A percentile compares a stretch with the other conserved stretches of the same genome.
Evolutionary conservation across 352 stramenopile genomes (phyloP).

Genomic region (Phytophthora pini): DNA sequence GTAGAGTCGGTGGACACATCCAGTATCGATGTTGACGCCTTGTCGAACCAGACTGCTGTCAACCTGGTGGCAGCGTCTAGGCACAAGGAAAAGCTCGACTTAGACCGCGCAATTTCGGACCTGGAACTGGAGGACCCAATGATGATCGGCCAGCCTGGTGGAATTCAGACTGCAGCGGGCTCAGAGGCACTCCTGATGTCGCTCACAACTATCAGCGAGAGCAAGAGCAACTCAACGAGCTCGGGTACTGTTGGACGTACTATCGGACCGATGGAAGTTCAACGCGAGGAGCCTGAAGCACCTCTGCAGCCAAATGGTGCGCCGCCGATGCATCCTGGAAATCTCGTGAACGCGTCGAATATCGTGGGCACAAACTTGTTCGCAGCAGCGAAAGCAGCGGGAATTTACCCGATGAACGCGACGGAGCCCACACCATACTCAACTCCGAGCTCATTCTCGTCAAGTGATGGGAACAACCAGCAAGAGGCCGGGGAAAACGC

Average conservation of each 20-base stretch:
- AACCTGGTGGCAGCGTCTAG: constrained; percentile 77
- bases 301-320: constrained; percentile 20
- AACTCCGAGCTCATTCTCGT: constrained; percentile 29
- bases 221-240: constrained; percentile 51
- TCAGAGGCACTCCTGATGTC: constrained; percentile 57
- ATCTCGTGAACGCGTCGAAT: constrained; percentile 44
- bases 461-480: constrained; percentile 27
- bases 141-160: constrained; percentile 69
- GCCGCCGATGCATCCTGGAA: constrained; percentile 19
- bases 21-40: constrained; percentile 15
- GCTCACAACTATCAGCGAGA: constrained; percentile 62
- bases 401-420: constrained; percentile 41
- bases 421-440: constrained; percentile 20
- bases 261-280: constrained; percentile 28
- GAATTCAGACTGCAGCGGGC: constrained; percentile 45
- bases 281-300: constrained; percentile 12
- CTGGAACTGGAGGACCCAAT: constrained; percentile 87
- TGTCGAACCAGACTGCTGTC: constrained; percentile 43
- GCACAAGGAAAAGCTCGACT: constrained; percentile 79
- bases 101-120: constrained; percentile 83
- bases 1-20: constrained; percentile 16
- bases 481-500: constrained; percentile 31
- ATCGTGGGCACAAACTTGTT: constrained; percentile 50
- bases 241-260: constrained; percentile 48
- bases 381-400: constrained; percentile 40